Evolutionary conservation across 169 alveolate genomes (phyloP).

Genomic region (Plasmodium malariae): DNA sequence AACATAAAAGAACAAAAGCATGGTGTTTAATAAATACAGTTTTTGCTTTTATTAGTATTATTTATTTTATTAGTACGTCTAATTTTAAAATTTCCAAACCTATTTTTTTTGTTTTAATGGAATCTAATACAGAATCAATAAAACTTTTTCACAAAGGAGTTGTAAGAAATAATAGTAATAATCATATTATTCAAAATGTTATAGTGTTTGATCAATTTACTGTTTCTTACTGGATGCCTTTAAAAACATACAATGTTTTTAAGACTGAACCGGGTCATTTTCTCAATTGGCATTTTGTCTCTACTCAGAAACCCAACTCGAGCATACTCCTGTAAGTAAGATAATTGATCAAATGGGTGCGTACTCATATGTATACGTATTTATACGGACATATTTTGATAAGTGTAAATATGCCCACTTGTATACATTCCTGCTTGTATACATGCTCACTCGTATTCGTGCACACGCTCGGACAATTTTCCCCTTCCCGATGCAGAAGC

Average conservation of each 20-base stretch:
- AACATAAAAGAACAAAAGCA: constrained; percentile 59
- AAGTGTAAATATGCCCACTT: not conserved
- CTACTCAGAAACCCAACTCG: constrained; percentile 43
- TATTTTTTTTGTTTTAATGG: constrained; percentile 19
- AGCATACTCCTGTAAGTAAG: constrained; percentile 36
- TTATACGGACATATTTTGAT: too few relatives aligned
- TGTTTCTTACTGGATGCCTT: constrained; percentile 5
- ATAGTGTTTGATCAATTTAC: constrained; percentile 14
- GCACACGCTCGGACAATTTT: too few relatives aligned
- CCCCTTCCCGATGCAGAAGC: constrained; percentile 22
- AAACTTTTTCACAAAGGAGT: constrained; percentile 13
- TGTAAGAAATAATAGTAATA: not conserved
- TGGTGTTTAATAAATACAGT: constrained; percentile 52
- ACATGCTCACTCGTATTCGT: too few relatives aligned
- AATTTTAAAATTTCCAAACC: constrained; percentile 41
- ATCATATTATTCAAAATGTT: not conserved
- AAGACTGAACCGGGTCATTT: not conserved
- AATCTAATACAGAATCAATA: constrained; percentile 17
- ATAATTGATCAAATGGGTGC: not conserved
- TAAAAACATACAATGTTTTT: not conserved
- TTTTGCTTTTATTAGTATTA: constrained; percentile 48
- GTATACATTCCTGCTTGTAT: not conserved
- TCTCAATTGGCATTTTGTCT: constrained; percentile 36
- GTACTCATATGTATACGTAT: too few relatives aligned
- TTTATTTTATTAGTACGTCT: constrained; percentile 50